Conservation (phyloP, 768 basidiomycete genomes). For the Boletales sp. region DNA sequence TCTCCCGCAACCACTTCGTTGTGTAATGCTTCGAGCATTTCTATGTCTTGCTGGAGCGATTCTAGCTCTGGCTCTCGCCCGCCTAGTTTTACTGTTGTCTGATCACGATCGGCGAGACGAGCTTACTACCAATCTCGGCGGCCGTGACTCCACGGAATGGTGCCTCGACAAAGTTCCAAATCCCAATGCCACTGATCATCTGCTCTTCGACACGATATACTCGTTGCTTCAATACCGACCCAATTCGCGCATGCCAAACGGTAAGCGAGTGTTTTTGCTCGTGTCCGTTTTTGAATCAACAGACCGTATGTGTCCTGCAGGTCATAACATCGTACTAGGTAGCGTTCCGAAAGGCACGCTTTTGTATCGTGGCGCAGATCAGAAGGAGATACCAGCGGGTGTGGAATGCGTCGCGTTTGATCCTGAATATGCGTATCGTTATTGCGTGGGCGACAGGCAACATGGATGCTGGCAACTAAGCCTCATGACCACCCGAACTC, state of each 20-base stretch:
- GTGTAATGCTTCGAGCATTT: background rate
- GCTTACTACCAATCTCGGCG: background rate
- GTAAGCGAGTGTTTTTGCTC: constrained; percentile 15
- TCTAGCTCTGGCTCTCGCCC: background rate
- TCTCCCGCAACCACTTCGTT: background rate
- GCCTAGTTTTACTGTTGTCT: background rate
- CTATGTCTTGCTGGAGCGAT: background rate
- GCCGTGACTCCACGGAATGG: background rate
- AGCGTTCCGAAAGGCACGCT: constrained; percentile 33
- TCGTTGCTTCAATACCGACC: constrained; percentile 29
- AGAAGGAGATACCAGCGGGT: constrained; percentile 6
- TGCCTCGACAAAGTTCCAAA: background rate
- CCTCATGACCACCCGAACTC: constrained; percentile 20
- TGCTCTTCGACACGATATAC: too few species aligned
- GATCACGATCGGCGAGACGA: background rate
- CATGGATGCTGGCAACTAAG: constrained; percentile 16
- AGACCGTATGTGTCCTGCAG: background rate
- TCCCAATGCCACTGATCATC: background rate
- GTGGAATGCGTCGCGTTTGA: constrained; percentile 31
- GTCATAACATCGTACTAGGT: constrained; percentile 29
- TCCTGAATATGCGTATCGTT: constrained; percentile 37
- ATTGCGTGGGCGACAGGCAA: constrained; percentile 25
- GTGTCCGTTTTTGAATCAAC: too few species aligned
- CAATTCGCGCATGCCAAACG: constrained; percentile 44
- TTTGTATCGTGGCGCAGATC: constrained; percentile 30